Base-by-base conservation (phyloP, 208 protist species). In the Leishmania gerbilli region DNA sequence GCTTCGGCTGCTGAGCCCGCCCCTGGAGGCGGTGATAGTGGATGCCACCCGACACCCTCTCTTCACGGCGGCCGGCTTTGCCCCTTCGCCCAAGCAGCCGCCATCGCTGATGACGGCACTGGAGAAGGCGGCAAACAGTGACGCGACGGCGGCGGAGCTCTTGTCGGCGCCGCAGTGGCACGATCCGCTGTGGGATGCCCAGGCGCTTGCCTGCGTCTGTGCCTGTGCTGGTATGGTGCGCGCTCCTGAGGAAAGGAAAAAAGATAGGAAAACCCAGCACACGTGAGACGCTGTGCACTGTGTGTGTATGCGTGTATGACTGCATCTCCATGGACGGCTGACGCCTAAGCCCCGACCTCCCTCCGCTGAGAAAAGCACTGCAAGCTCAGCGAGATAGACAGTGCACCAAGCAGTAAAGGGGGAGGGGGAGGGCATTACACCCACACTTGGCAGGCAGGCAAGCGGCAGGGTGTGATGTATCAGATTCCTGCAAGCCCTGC, bases 161-260 rank as follows among this genome's bases (percentile, higher is more conserved):
- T 65, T 77, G 3, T 78, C 64, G 31, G 7, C 60, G 3, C 74
- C 74, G 68, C 78, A 64, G 15, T 84, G 78, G 53, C 93, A 96
- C 78, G 90, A 96, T 75, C 90, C 93, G 7, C 78, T 96, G 37
- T 96, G 93, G 92, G 93, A 96, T 88, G 93, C 93, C 19, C 90
- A 93, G 77, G 93, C 93, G 17, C 83, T 96, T 3, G 93, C 90
- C 24, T 96, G 93, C 67, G 76, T 96, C 9, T 88, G 84, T 62
- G 80, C 87, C 0, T 81, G 76, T 7, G 84, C 88, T 27, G 90
- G 91, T 8, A 79, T 92, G n/a, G 83, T 80, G 17, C 82, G 81
- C 42, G 8, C 56, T 19, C 17, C 74, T 45, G 27, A 15, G 9
- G 69, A 37, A 53, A 24, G 47, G 45, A 9, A 37, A 55, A 51